Evolutionary conservation across 2,329 filamentous ascomycete species (phyloP).

Genomic region (Cladosporium sp.): DNA sequence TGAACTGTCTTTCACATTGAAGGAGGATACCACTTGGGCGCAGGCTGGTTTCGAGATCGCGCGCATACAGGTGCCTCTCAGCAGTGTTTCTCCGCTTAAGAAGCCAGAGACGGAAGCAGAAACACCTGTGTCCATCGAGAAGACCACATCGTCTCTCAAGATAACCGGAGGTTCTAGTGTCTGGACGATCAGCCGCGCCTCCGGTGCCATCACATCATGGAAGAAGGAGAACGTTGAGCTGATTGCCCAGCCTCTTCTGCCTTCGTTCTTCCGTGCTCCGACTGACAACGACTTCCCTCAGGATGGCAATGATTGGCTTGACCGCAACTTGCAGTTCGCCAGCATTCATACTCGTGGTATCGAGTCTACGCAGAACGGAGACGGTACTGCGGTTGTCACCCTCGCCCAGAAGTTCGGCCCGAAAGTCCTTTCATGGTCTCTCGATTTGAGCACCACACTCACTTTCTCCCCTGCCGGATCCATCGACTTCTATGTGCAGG

Average conservation of each 20-base stretch:
- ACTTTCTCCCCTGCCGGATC: constrained; percentile 45
- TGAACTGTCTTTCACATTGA: constrained; percentile 31
- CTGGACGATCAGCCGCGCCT: constrained; percentile 21
- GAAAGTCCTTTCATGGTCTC: constrained; percentile 59
- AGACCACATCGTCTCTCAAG: not conserved
- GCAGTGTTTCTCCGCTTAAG: not conserved
- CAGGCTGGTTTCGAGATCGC: constrained; percentile 35
- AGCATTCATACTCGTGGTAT: constrained; percentile 18
- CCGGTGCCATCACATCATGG: constrained; percentile 22
- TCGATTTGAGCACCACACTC: constrained; percentile 44
- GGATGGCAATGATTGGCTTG: constrained; percentile 56
- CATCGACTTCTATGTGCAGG: constrained; percentile 43
- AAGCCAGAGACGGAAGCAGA: constrained; percentile 13
- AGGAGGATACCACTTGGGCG: constrained; percentile 29
- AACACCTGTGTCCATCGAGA: not conserved
- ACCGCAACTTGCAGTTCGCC: constrained; percentile 19
- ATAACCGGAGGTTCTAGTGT: not conserved
- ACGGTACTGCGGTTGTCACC: constrained; percentile 14
- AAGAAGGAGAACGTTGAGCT: constrained; percentile 21
- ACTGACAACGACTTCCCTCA: constrained; percentile 61
- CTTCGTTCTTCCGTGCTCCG: constrained; percentile 57
- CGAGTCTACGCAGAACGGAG: constrained; percentile 13
- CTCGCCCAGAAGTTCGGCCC: constrained; percentile 41
- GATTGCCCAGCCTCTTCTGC: constrained; percentile 18
- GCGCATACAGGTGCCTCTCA: constrained; percentile 30